phyloP scores from a whole-genome alignment of 306 rosid species.

The Vicia faba region DNA sequence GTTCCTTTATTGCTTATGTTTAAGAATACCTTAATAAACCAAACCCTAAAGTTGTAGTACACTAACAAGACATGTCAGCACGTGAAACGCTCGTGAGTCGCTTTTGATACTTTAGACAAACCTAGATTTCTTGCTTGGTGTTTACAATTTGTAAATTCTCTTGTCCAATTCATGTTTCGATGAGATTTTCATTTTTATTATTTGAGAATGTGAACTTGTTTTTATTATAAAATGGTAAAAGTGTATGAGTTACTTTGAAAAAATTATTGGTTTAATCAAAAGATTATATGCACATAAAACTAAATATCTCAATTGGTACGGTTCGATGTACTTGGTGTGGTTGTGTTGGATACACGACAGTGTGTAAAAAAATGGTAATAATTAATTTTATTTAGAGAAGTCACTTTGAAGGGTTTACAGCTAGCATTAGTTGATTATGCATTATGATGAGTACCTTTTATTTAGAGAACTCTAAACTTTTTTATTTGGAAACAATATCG shows the following conservation, averaged over 20 bases:
- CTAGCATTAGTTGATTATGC: background rate
- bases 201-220: background rate
- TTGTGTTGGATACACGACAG: conserved; percentile 16
- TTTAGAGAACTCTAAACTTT: too few species aligned
- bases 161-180: conserved; percentile 48
- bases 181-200: conserved; percentile 5
- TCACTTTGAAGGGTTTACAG: background rate
- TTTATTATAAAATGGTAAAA: conserved; percentile 6
- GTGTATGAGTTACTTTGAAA: conserved; percentile 6
- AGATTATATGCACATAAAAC: conserved; percentile 46
- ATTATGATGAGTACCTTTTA: background rate
- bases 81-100: conserved; percentile 62
- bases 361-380: conserved; percentile 18
- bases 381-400: conserved; percentile 21
- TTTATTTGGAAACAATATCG: too few species aligned
- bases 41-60: conserved; percentile 44
- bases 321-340: conserved; percentile 55
- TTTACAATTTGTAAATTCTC: conserved; percentile 42
- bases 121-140: conserved; percentile 45
- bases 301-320: conserved; percentile 40
- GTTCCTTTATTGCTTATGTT: conserved; percentile 38
- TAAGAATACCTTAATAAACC: conserved; percentile 36
- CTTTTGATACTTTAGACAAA: conserved; percentile 52
- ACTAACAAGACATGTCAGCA: conserved; percentile 50
- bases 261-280: conserved; percentile 52